Evolutionary conservation across 257 asterid species (phyloP).

Genomic region (Jacaranda copaia): DNA sequence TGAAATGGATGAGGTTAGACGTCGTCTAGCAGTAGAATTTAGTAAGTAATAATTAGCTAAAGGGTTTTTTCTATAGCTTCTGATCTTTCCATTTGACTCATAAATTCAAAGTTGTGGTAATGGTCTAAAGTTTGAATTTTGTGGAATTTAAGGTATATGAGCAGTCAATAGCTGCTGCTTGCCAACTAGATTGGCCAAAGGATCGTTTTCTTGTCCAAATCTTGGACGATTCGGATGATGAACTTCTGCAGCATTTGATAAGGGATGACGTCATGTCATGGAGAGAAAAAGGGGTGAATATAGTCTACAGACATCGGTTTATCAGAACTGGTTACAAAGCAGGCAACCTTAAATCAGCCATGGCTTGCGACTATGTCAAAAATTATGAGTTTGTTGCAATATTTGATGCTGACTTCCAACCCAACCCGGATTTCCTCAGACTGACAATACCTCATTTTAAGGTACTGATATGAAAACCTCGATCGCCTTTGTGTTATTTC

Average conservation of each 20-base stretch:
- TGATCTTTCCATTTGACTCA: neutral
- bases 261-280: conserved; percentile 70
- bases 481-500: neutral
- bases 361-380: conserved; percentile 84
- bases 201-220: conserved; percentile 83
- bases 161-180: conserved; percentile 83
- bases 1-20: neutral
- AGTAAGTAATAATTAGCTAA: neutral
- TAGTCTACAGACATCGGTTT: conserved; percentile 80
- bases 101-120: neutral
- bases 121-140: conserved; percentile 14
- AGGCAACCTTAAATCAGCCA: conserved; percentile 91
- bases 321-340: conserved; percentile 90
- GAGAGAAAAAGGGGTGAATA: conserved; percentile 81
- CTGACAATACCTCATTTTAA: conserved; percentile 81
- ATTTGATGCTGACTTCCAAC: conserved; percentile 88
- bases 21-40: neutral
- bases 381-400: conserved; percentile 86
- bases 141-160: conserved; percentile 62
- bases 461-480: conserved; percentile 48
- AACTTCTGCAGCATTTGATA: conserved; percentile 63
- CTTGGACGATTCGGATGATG: conserved; percentile 90
- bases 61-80: neutral
- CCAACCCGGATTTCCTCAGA: conserved; percentile 85
- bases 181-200: conserved; percentile 89